Conservation (phyloP, 2,329 filamentous ascomycete genomes). For the Alternaria incomplexa region DNA sequence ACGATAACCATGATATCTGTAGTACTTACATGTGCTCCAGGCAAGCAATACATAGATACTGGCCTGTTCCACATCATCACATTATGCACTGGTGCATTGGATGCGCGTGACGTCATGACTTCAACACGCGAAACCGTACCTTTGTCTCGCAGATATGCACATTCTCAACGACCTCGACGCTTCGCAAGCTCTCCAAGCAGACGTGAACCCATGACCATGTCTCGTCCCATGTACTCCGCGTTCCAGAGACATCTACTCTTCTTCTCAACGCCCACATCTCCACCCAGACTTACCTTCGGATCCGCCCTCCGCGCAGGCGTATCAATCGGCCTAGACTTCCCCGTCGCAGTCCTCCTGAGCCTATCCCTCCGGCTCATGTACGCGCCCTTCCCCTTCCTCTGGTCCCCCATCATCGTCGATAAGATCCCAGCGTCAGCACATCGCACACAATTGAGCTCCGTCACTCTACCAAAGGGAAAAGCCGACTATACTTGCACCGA, state of each 20-base stretch:
- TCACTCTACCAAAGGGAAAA: conserved; percentile 11
- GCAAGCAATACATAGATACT: neutral
- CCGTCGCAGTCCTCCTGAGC: conserved; percentile 25
- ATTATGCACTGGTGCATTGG: neutral
- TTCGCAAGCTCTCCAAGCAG: neutral
- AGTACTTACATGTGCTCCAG: neutral
- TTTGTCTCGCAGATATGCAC: neutral
- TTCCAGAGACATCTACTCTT: conserved; percentile 31
- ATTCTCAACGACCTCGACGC: neutral
- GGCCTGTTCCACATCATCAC: neutral
- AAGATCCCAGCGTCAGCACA: conserved; percentile 22
- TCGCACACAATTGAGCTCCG: conserved; percentile 22
- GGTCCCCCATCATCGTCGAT: conserved; percentile 22
- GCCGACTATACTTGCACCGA: conserved; percentile 25
- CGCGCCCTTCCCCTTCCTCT: conserved; percentile 22
- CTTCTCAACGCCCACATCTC: conserved; percentile 28
- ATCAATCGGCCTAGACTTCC: conserved; percentile 28
- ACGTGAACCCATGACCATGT: neutral
- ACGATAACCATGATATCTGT: neutral
- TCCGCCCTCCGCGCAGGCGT: conserved; percentile 25
- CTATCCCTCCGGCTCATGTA: conserved; percentile 27
- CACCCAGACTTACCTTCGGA: conserved; percentile 24
- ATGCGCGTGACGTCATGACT: conserved; percentile 11
- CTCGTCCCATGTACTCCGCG: conserved; percentile 21
- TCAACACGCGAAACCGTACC: neutral